phyloP scores from a whole-genome alignment of 73 alveolate genomes.

The Paramecium primaurelia region DNA sequence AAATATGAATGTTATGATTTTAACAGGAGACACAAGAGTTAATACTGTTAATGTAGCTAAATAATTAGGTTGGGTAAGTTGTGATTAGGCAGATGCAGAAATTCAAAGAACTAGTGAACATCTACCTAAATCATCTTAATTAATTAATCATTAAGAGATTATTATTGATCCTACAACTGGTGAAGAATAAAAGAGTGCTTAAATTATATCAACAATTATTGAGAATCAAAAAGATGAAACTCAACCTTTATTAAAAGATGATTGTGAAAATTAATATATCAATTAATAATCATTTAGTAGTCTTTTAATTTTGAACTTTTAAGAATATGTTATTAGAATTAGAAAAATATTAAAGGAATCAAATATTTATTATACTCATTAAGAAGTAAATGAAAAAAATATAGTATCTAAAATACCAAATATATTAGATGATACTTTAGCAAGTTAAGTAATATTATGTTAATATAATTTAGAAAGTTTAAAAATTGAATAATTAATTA shows the following conservation, averaged over 20 bases:
- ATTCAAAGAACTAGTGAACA: constrained; percentile 48
- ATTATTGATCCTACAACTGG: background rate
- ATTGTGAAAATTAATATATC: background rate
- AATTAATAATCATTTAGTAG: background rate
- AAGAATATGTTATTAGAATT: constrained; percentile 23
- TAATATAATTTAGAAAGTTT: background rate
- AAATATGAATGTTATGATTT: background rate
- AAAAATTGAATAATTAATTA: background rate
- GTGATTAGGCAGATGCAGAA: constrained; percentile 20
- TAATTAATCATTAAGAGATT: background rate
- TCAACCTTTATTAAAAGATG: background rate
- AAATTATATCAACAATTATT: background rate
- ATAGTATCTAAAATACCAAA: constrained; percentile 10
- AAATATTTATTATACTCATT: background rate
- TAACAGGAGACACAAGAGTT: constrained; percentile 44
- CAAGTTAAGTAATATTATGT: background rate
- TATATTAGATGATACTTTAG: background rate
- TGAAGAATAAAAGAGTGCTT: background rate
- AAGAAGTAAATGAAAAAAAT: constrained; percentile 24
- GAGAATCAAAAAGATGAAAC: background rate
- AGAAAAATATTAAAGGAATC: constrained; percentile 11
- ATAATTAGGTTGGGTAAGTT: constrained; percentile 30
- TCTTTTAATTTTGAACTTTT: background rate
- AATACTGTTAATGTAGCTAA: constrained; percentile 14
- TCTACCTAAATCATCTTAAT: background rate